Evolutionary conservation across 83 land plant species (phyloP).

Genomic region (Picea mariana): DNA sequence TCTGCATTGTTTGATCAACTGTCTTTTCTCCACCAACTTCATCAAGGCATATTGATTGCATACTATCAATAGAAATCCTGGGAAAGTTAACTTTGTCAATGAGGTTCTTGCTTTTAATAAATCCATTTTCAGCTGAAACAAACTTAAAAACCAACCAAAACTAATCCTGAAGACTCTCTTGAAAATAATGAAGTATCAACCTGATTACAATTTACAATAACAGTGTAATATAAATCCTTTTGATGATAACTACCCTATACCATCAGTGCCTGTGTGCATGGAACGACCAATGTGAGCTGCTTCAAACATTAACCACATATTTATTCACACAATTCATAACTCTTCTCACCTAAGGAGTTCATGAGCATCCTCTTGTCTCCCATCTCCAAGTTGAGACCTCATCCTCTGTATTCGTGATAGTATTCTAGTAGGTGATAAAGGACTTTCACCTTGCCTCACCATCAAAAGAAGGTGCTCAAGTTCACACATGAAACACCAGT

Average conservation of each 20-base stretch:
- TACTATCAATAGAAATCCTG: constrained; percentile 73
- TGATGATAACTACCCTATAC: background rate
- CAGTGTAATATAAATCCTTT: background rate
- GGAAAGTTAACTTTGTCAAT: constrained; percentile 11
- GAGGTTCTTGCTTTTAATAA: background rate
- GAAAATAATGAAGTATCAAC: background rate
- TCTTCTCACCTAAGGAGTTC: constrained; percentile 77
- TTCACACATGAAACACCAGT: constrained; percentile 95
- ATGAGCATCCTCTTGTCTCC: constrained; percentile 95
- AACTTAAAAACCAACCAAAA: background rate
- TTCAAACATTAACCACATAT: background rate
- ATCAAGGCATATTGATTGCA: constrained; percentile 85
- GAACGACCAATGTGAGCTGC: background rate
- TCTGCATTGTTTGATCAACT: constrained; percentile 63
- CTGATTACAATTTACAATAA: background rate
- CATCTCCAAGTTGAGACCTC: constrained; percentile 75
- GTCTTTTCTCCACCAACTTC: constrained; percentile 68
- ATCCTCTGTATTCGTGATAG: constrained; percentile 62
- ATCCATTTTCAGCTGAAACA: background rate
- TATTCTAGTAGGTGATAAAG: constrained; percentile 71
- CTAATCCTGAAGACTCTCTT: background rate
- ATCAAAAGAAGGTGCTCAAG: constrained; percentile 68
- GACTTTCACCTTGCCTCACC: constrained; percentile 54
- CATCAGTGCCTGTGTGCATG: background rate
- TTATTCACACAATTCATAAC: background rate